Percentiles rank a stretch among this genome's conserved stretches.
These are phyloP conservation scores for Boletus speciosus DNA, from an alignment of 768 basidiomycete genomes.

Conservation along the genomic window DNA sequence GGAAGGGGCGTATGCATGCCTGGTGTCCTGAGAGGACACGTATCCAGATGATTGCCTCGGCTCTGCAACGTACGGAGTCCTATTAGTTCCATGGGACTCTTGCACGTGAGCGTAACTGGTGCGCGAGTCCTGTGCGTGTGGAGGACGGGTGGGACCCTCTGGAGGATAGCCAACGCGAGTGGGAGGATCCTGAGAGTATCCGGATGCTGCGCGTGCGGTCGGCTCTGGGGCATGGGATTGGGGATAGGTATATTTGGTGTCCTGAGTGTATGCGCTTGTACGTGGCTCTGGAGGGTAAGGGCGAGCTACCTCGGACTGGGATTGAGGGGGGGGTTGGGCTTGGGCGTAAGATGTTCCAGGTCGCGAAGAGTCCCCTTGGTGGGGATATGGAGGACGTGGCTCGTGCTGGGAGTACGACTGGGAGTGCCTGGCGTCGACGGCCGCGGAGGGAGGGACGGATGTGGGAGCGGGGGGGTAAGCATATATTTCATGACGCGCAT, in stretches of 20 bases:
- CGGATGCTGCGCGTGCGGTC: slow-evolving; percentile 10
- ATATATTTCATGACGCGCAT: slow-evolving; percentile 26
- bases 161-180: slow-evolving; percentile 13
- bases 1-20: slow-evolving; percentile 18
- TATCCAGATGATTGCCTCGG: slow-evolving; percentile 22
- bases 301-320: slow-evolving; percentile 18
- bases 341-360: slow-evolving; percentile 22
- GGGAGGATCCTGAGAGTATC: slow-evolving; percentile 16
- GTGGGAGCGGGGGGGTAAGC: slow-evolving; percentile 12
- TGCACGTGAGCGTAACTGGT: slow-evolving; percentile 14
- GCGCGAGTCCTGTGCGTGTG: slow-evolving; percentile 19
- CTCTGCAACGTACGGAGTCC: slow-evolving; percentile 15
- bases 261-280: slow-evolving; percentile 23
- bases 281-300: slow-evolving; percentile 17
- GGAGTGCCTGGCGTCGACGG: slow-evolving; percentile 19
- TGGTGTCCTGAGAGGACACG: slow-evolving; percentile 17
- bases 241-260: slow-evolving; percentile 22
- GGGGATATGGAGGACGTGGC: slow-evolving; percentile 16
- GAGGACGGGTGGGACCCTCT: slow-evolving; percentile 14
- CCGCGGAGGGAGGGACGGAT: slow-evolving; percentile 12
- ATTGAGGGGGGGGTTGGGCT: slow-evolving; percentile 9
- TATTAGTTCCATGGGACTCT: slow-evolving; percentile 15
- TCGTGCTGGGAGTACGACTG: slow-evolving; percentile 24
- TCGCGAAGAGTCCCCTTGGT: slow-evolving; percentile 19
- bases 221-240: slow-evolving; percentile 18